A percentile compares a stretch with the other conserved stretches of the same genome.
Conservation (phyloP, 345 rosid species). For the Salix udensis region DNA sequence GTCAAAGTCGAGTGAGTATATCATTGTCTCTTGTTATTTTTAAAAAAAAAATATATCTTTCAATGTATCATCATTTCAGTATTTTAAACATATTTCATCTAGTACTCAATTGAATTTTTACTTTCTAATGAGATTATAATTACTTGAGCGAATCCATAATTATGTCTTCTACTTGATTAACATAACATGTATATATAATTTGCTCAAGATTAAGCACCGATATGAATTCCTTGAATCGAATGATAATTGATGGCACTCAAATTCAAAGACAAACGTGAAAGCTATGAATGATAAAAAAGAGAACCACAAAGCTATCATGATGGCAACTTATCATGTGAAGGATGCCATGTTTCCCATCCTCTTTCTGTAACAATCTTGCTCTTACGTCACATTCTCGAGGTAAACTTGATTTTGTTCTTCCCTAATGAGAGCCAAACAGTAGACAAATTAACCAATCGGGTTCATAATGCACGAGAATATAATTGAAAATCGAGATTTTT, state of each 20-base stretch:
- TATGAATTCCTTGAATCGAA: not conserved
- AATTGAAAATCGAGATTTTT: not conserved
- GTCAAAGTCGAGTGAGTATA: too few relatives aligned
- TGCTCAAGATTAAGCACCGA: not conserved
- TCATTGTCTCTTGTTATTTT: too few relatives aligned
- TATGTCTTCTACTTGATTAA: not conserved
- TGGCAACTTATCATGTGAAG: conserved; percentile 4
- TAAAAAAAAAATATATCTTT: too few relatives aligned
- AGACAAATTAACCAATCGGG: not conserved
- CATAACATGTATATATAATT: not conserved
- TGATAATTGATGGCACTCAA: not conserved
- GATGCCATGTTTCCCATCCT: not conserved
- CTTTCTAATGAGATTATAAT: too few relatives aligned
- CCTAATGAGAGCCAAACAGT: not conserved
- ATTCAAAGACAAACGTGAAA: not conserved
- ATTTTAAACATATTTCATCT: too few relatives aligned
- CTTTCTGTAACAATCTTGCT: not conserved
- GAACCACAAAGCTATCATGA: not conserved
- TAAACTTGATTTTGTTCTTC: not conserved
- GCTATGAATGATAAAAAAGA: not conserved
- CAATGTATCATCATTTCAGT: too few relatives aligned
- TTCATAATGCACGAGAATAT: not conserved
- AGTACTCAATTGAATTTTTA: too few relatives aligned
- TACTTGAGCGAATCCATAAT: too few relatives aligned
- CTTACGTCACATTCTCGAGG: not conserved